Evolutionary conservation across 768 basidiomycete species (phyloP).

Genomic region (Pulveroboletus sp.): DNA sequence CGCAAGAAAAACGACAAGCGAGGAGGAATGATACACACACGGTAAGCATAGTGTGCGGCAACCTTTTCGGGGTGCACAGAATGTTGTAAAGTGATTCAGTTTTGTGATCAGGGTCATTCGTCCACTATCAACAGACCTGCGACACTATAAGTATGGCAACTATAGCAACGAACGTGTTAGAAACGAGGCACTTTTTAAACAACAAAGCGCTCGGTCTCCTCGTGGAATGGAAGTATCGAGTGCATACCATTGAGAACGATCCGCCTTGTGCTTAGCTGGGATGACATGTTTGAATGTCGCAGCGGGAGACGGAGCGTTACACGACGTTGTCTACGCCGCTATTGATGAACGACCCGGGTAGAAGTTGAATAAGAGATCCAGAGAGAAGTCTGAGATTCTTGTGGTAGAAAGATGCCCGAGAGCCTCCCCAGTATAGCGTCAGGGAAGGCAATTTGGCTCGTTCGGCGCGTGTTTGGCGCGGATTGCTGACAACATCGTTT

Average conservation of each 20-base stretch:
- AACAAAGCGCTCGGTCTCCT: not conserved
- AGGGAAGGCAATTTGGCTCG: too few relatives aligned
- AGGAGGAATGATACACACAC: constrained; percentile 39
- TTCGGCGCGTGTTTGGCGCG: too few relatives aligned
- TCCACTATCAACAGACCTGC: constrained; percentile 38
- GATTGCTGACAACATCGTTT: too few relatives aligned
- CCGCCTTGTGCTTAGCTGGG: constrained; percentile 37
- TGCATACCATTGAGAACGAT: constrained; percentile 42
- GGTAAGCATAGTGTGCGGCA: constrained; percentile 72
- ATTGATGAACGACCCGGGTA: not conserved
- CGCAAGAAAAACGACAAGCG: not conserved
- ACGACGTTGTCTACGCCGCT: not conserved
- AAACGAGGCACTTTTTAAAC: not conserved
- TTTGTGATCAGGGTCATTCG: not conserved
- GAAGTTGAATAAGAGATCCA: too few relatives aligned
- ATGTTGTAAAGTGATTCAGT: constrained; percentile 1
- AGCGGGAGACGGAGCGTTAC: not conserved
- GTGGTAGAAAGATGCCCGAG: too few relatives aligned
- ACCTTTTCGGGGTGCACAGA: constrained; percentile 42
- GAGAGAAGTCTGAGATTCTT: not conserved
- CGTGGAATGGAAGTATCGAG: not conserved
- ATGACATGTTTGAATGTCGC: constrained; percentile 14
- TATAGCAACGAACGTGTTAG: constrained; percentile 21
- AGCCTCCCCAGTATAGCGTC: too few relatives aligned
- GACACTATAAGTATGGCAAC: constrained; percentile 49